Evolutionary conservation across 768 basidiomycete species (phyloP).

Genomic region (Mycena filopes): DNA sequence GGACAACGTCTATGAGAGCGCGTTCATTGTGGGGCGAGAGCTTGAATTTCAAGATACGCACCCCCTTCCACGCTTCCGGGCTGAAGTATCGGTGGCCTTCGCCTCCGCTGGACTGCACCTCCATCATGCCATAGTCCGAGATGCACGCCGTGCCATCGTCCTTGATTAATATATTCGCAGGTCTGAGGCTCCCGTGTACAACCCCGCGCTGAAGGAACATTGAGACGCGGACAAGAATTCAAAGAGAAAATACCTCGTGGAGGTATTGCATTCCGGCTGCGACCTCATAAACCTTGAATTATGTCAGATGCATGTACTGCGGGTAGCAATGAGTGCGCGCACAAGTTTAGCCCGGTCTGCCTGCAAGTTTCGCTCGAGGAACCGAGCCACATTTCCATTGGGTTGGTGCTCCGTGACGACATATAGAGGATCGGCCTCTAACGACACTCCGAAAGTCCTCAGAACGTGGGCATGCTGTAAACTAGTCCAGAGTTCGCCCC

Average conservation of each 20-base stretch:
- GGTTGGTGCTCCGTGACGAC: conserved; percentile 32
- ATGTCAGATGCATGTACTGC: background rate
- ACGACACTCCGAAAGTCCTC: conserved; percentile 35
- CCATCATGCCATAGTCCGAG: background rate
- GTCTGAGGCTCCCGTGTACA: background rate
- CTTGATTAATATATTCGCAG: background rate
- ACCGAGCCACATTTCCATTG: conserved; percentile 34
- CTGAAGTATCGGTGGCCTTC: conserved; percentile 27
- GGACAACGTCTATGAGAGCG: conserved; percentile 33
- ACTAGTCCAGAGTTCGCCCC: conserved; percentile 35
- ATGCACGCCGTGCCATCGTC: background rate
- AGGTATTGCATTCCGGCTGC: conserved; percentile 40
- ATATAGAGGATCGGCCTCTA: conserved; percentile 37
- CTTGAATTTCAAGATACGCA: conserved; percentile 23
- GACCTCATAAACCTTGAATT: conserved; percentile 33
- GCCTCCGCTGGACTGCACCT: background rate
- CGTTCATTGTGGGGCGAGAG: background rate
- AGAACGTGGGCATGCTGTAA: conserved; percentile 36
- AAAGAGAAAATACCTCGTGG: conserved; percentile 32
- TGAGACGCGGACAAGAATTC: no score
- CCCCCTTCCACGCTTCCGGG: conserved; percentile 42
- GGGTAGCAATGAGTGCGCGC: background rate
- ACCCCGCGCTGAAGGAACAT: no score
- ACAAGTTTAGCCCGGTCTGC: conserved; percentile 35
- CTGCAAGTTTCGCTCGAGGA: conserved; percentile 32